Conservation (phyloP, 495 filamentous ascomycete species). For the Letharia lupina region DNA sequence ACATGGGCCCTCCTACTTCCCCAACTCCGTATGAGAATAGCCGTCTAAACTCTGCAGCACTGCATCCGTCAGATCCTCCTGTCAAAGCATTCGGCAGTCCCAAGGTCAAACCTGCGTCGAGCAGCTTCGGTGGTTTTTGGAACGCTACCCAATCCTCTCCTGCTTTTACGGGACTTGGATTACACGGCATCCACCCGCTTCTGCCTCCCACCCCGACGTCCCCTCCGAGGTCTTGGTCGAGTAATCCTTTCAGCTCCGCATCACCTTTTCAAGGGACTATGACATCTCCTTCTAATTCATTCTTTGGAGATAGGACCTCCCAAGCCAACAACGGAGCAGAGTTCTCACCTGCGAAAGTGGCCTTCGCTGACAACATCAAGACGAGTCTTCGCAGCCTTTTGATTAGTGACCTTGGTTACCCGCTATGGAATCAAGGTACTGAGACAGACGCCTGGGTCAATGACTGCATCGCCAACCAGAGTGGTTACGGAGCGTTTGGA, state of each 20-base stretch:
- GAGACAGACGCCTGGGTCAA: slow-evolving; percentile 92
- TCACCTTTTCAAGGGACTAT: slow-evolving; percentile 5
- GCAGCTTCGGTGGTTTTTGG: slow-evolving; percentile 13
- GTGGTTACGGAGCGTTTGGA: neutral
- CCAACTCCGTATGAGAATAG: neutral
- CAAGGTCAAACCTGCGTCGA: slow-evolving; percentile 5
- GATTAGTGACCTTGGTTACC: slow-evolving; percentile 79
- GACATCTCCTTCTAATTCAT: slow-evolving; percentile 4
- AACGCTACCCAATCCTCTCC: slow-evolving; percentile 8
- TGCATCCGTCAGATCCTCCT: slow-evolving; percentile 3
- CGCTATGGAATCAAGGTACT: slow-evolving; percentile 73
- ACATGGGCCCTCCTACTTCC: neutral
- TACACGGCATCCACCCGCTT: neutral
- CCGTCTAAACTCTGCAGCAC: neutral
- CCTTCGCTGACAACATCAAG: slow-evolving; percentile 66
- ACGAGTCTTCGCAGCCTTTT: slow-evolving; percentile 76
- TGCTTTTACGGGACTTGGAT: neutral
- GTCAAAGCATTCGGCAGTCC: neutral
- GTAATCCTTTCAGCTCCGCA: slow-evolving; percentile 8
- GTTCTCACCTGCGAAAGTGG: slow-evolving; percentile 5
- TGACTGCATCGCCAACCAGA: slow-evolving; percentile 29
- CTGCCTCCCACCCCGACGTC: slow-evolving; percentile 18
- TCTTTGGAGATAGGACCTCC: slow-evolving; percentile 2
- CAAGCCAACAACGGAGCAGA: slow-evolving; percentile 6
- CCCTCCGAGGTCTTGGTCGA: slow-evolving; percentile 12